Evolutionary conservation across 106 monocot species (phyloP).

Genomic region (Posidonia australis): DNA sequence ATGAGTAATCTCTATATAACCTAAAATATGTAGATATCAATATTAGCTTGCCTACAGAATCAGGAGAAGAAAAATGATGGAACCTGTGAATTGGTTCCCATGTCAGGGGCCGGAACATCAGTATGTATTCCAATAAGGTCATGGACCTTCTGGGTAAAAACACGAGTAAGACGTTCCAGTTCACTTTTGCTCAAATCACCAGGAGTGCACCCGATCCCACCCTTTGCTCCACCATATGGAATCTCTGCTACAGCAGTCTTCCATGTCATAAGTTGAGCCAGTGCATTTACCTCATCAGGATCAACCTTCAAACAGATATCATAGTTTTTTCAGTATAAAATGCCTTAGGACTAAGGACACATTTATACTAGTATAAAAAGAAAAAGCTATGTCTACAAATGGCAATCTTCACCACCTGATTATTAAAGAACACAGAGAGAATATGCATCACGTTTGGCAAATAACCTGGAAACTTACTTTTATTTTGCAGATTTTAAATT

Average conservation of each 20-base stretch:
- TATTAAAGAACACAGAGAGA: too few relatives aligned
- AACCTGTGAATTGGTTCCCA: slow-evolving; percentile 98
- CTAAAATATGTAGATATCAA: not conserved
- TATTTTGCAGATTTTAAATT: too few relatives aligned
- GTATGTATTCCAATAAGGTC: slow-evolving; percentile 72
- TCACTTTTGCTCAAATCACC: slow-evolving; percentile 62
- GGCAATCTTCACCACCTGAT: not conserved
- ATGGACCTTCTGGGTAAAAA: slow-evolving; percentile 94
- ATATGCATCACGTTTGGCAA: too few relatives aligned
- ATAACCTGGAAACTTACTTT: too few relatives aligned
- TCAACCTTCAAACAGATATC: slow-evolving; percentile 46
- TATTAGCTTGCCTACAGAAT: not conserved
- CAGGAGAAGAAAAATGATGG: not conserved
- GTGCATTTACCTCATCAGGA: slow-evolving; percentile 81
- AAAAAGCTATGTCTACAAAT: too few relatives aligned
- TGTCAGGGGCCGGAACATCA: slow-evolving; percentile 93
- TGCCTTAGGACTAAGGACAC: not conserved
- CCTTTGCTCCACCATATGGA: slow-evolving; percentile 95
- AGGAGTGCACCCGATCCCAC: slow-evolving; percentile 79
- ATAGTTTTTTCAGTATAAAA: slow-evolving; percentile 1
- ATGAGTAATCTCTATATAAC: not conserved
- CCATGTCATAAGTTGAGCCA: slow-evolving; percentile 99
- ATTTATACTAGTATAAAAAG: not conserved
- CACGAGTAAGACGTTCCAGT: slow-evolving; percentile 79
- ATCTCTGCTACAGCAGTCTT: slow-evolving; percentile 86